Percentiles rank a stretch among this genome's conserved stretches.
phyloP scores from a whole-genome alignment of 495 filamentous ascomycete genomes.

The Pseudomonodictys pantanalensis region DNA sequence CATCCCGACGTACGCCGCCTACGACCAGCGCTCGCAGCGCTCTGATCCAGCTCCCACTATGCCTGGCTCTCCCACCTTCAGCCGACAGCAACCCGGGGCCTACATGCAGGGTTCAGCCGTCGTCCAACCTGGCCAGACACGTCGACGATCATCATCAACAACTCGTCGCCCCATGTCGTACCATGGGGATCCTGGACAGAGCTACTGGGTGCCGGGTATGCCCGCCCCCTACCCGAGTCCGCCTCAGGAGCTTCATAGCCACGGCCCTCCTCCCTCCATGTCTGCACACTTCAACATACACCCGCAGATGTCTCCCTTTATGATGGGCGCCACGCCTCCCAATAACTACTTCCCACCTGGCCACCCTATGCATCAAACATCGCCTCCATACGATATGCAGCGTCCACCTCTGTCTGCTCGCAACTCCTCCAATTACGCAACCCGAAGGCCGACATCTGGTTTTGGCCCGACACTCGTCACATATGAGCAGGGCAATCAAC shows the following conservation, averaged over 20 bases:
- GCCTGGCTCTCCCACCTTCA: conserved; percentile 20
- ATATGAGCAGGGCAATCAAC: neutral
- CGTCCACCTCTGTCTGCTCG: conserved; percentile 1
- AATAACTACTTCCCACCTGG: conserved; percentile 2
- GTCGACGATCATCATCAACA: conserved; percentile 27
- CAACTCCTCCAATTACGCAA: conserved; percentile 18
- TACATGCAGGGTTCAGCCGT: conserved; percentile 22
- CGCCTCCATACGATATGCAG: conserved; percentile 15
- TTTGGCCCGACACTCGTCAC: conserved; percentile 19
- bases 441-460: conserved; percentile 16
- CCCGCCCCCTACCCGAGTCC: conserved; percentile 3
- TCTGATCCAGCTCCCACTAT: conserved; percentile 10
- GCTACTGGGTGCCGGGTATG: conserved; percentile 9
- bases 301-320: conserved; percentile 16
- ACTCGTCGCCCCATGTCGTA: conserved; percentile 26
- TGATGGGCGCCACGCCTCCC: conserved; percentile 15
- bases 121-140: conserved; percentile 22
- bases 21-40: conserved; percentile 20
- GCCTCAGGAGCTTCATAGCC: conserved; percentile 14
- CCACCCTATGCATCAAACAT: neutral
- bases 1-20: conserved; percentile 24
- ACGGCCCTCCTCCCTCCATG: conserved; percentile 24
- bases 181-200: conserved; percentile 8
- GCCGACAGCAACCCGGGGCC: conserved; percentile 7
- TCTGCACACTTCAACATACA: conserved; percentile 24